Evolutionary conservation across 164 flowering plant species (phyloP).

Genomic region (Vitis amurensis): DNA sequence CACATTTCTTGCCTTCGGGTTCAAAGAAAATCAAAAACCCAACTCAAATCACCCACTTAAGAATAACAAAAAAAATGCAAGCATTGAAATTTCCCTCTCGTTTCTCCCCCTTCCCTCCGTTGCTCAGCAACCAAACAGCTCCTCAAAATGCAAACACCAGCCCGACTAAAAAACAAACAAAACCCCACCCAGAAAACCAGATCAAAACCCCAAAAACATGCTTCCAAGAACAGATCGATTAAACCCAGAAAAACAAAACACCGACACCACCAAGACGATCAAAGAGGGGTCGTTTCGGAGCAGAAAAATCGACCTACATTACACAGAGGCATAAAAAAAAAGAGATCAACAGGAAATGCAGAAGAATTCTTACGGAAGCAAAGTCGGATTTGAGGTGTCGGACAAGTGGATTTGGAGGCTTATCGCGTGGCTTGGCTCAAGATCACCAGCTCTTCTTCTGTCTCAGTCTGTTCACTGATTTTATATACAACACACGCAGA

Average conservation of each 20-base stretch:
- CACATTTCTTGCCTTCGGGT: no score
- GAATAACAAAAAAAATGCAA: no score
- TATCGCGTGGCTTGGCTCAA: no score
- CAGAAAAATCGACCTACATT: background rate
- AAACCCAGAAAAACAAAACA: no score
- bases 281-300: no score
- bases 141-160: background rate
- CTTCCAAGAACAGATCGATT: background rate
- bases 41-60: no score
- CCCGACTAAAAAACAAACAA: background rate
- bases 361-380: constrained; percentile 15
- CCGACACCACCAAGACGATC: no score
- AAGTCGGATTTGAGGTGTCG: constrained; percentile 15
- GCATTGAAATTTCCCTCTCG: no score
- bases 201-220: background rate
- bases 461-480: constrained; percentile 4
- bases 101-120: no score
- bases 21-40: no score
- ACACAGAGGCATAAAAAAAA: background rate
- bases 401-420: background rate
- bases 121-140: background rate
- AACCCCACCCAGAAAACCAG: background rate
- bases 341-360: background rate
- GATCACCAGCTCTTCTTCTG: background rate
- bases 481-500: background rate